Evolutionary conservation across 495 filamentous ascomycete genomes (phyloP).

Genomic region (Hypoxylon cercidicola): DNA sequence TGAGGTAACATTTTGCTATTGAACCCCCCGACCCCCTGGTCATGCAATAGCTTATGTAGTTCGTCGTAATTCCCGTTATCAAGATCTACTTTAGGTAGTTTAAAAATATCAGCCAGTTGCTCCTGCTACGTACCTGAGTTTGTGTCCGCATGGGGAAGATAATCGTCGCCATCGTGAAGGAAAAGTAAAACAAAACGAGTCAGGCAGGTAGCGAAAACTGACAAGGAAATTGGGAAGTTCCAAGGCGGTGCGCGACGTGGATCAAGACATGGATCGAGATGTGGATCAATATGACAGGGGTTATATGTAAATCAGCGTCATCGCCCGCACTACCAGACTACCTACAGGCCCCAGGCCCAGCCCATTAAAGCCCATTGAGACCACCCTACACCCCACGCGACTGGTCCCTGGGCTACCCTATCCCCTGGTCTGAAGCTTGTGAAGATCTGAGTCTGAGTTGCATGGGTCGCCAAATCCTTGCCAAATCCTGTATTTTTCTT

Average conservation of each 20-base stretch:
- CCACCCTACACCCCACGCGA: not conserved
- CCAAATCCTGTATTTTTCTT: conserved; percentile 37
- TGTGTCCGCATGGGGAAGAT: not conserved
- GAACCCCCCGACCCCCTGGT: too few species aligned
- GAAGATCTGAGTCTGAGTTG: conserved; percentile 20
- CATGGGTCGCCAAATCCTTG: conserved; percentile 17
- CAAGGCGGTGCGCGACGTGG: conserved; percentile 20
- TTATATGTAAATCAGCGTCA: conserved; percentile 37
- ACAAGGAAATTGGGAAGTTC: conserved; percentile 38
- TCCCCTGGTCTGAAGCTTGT: conserved; percentile 29
- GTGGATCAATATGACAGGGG: conserved; percentile 19
- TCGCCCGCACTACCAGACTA: too few species aligned
- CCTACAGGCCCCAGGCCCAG: conserved; percentile 6
- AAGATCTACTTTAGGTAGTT: too few species aligned
- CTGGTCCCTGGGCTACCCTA: too few species aligned
- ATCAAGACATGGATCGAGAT: too few species aligned
- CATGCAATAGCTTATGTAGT: too few species aligned
- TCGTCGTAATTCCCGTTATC: too few species aligned
- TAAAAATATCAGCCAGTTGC: too few species aligned
- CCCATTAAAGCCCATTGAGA: not conserved
- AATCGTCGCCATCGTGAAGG: conserved; percentile 5
- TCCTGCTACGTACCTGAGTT: not conserved
- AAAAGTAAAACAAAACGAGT: not conserved
- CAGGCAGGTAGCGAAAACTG: conserved; percentile 11
- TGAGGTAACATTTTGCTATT: too few species aligned